Evolutionary conservation across 768 basidiomycete species (phyloP).

Genomic region (Rhodotorula sphaerocarpa): DNA sequence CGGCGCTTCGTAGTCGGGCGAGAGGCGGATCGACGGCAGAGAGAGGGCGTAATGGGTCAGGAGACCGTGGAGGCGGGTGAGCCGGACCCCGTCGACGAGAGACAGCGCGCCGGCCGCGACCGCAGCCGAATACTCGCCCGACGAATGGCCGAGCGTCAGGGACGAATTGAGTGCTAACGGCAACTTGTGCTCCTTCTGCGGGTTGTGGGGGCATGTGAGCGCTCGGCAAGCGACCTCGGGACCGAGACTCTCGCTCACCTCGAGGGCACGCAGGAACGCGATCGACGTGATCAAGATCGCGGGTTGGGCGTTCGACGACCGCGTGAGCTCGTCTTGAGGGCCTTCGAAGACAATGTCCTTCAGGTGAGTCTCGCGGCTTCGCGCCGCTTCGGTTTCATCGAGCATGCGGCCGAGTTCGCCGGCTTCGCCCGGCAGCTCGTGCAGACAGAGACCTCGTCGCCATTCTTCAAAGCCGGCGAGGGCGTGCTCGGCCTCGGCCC

Average conservation of each 20-base stretch:
- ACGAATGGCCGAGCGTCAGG: conserved; percentile 38
- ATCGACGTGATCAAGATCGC: conserved; percentile 40
- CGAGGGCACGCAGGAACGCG: conserved; percentile 37
- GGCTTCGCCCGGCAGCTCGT: conserved; percentile 34
- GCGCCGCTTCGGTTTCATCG: conserved; percentile 7
- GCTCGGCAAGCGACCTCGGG: too few species aligned
- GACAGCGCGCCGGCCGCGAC: conserved; percentile 38
- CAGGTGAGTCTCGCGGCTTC: conserved; percentile 14
- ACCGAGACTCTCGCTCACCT: conserved; percentile 17
- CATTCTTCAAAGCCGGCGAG: conserved; percentile 38
- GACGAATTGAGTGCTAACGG: conserved; percentile 16
- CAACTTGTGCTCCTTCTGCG: background rate
- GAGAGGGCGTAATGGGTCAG: conserved; percentile 35
- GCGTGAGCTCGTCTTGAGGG: conserved; percentile 38
- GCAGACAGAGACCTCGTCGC: conserved; percentile 31
- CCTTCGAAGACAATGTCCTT: conserved; percentile 35
- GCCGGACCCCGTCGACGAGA: conserved; percentile 36
- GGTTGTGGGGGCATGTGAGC: background rate
- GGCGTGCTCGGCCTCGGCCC: conserved; percentile 39
- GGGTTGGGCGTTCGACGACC: conserved; percentile 39
- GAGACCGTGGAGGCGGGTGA: conserved; percentile 39
- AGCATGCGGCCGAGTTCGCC: conserved; percentile 35
- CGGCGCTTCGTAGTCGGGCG: conserved; percentile 30
- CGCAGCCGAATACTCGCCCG: conserved; percentile 39
- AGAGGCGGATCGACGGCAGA: conserved; percentile 35